phyloP scores from a whole-genome alignment of 2,329 filamentous ascomycete species.

The Arachnopeziza araneosa region DNA sequence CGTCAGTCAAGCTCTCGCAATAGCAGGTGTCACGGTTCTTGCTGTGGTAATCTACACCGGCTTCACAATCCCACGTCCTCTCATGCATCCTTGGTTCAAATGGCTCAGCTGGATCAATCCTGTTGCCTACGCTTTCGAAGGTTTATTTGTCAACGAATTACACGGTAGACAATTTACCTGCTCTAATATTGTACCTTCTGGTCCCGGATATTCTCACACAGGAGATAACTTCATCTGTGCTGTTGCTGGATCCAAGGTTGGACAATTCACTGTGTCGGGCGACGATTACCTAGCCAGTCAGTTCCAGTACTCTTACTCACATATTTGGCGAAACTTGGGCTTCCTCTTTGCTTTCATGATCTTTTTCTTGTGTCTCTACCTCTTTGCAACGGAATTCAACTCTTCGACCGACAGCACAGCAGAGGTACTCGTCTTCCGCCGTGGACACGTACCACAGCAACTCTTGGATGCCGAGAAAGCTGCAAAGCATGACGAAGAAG shows the following conservation, averaged over 20 bases:
- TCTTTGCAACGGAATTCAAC: slow-evolving; percentile 57
- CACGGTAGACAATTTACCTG: slow-evolving; percentile 69
- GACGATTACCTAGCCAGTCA: slow-evolving; percentile 49
- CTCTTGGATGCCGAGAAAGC: slow-evolving; percentile 34
- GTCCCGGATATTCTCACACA: slow-evolving; percentile 39
- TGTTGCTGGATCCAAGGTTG: slow-evolving; percentile 50
- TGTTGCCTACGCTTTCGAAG: slow-evolving; percentile 74
- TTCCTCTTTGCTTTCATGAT: slow-evolving; percentile 62
- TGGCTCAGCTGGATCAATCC: slow-evolving; percentile 65
- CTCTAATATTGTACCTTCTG: slow-evolving; percentile 24
- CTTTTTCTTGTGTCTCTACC: slow-evolving; percentile 58
- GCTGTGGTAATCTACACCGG: slow-evolving; percentile 33
- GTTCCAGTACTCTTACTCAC: slow-evolving; percentile 51
- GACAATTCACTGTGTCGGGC: slow-evolving; percentile 48
- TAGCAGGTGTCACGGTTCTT: slow-evolving; percentile 46
- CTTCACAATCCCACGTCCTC: slow-evolving; percentile 39
- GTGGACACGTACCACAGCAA: slow-evolving; percentile 41
- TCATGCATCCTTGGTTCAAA: slow-evolving; percentile 72
- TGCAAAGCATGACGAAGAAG: slow-evolving; percentile 25
- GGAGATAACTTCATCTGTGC: slow-evolving; percentile 44
- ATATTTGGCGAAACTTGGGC: slow-evolving; percentile 50
- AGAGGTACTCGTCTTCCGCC: slow-evolving; percentile 70
- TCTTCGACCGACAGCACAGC: slow-evolving; percentile 67
- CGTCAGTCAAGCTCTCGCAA: slow-evolving; percentile 58
- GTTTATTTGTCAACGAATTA: slow-evolving; percentile 83